These are phyloP conservation scores for Elongisporangium prolatum DNA, from an alignment of 352 stramenopile species.

Conservation along the genomic window DNA sequence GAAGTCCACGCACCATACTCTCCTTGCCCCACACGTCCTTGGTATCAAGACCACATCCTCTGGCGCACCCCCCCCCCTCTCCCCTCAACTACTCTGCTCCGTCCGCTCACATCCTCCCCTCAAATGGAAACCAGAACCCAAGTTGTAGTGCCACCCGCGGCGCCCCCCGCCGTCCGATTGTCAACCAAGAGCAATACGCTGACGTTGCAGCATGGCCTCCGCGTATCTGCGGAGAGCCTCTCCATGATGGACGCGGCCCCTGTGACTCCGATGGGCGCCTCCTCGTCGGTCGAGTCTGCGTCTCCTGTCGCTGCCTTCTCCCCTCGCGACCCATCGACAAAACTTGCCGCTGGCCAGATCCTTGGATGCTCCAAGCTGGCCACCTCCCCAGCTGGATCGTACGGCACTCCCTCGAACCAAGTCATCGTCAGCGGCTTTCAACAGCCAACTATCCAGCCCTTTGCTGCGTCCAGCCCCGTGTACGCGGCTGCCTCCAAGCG, in stretches of 20 bases:
- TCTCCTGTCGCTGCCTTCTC: conserved; percentile 30
- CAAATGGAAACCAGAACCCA: conserved; percentile 32
- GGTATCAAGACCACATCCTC: not conserved
- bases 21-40: not conserved
- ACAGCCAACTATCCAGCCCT: conserved; percentile 12
- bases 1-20: conserved; percentile 16
- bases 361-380: conserved; percentile 3
- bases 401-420: conserved; percentile 8
- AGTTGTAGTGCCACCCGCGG: conserved; percentile 12
- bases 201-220: conserved; percentile 35
- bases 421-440: conserved; percentile 6
- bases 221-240: conserved; percentile 12
- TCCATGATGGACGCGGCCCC: conserved; percentile 14
- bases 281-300: not conserved
- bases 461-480: conserved; percentile 17
- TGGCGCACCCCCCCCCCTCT: not conserved
- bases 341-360: conserved; percentile 25
- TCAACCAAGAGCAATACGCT: conserved; percentile 35
- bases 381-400: not conserved
- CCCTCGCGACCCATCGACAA: conserved; percentile 44
- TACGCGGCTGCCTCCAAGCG: conserved; percentile 10
- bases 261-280: conserved; percentile 40
- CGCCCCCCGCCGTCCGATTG: conserved; percentile 22
- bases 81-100: not conserved
- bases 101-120: conserved; percentile 8